Conservation (phyloP, 768 basidiomycete species). For the Hericium rajendrae region DNA sequence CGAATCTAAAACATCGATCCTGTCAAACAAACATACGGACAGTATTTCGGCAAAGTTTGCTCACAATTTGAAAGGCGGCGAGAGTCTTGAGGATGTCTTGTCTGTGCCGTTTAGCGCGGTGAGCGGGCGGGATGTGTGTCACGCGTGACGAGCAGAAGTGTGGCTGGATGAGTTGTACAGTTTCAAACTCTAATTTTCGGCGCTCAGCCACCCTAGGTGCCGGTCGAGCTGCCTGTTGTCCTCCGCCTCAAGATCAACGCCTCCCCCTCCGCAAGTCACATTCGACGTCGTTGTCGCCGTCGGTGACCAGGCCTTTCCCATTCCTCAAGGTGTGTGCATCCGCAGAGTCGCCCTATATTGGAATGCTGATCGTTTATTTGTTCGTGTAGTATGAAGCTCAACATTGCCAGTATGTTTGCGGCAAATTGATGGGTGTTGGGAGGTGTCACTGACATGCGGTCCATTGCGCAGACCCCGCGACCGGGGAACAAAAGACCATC, state of each 20-base stretch:
- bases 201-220: conserved; percentile 18
- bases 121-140: conserved; percentile 14
- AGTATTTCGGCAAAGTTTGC: conserved; percentile 12
- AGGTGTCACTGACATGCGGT: not conserved
- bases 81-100: conserved; percentile 36
- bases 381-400: conserved; percentile 78
- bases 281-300: conserved; percentile 33
- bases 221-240: conserved; percentile 7
- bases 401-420: conserved; percentile 78
- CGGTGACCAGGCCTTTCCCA: conserved; percentile 28
- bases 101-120: conserved; percentile 23
- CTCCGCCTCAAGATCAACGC: conserved; percentile 19
- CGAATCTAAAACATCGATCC: conserved; percentile 19
- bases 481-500: conserved; percentile 93
- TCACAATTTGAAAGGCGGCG: conserved; percentile 27
- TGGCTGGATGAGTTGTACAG: conserved; percentile 51
- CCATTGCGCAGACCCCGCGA: conserved; percentile 72
- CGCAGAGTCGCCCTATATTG: not conserved
- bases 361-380: not conserved
- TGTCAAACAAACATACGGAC: conserved; percentile 3
- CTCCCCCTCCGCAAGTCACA: conserved; percentile 7
- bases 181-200: conserved; percentile 42
- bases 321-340: conserved; percentile 21
- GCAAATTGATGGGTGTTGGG: not conserved
- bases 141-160: conserved; percentile 28